phyloP scores from a whole-genome alignment of 371 early-diverging fungal species.

The Circinella umbellata region DNA sequence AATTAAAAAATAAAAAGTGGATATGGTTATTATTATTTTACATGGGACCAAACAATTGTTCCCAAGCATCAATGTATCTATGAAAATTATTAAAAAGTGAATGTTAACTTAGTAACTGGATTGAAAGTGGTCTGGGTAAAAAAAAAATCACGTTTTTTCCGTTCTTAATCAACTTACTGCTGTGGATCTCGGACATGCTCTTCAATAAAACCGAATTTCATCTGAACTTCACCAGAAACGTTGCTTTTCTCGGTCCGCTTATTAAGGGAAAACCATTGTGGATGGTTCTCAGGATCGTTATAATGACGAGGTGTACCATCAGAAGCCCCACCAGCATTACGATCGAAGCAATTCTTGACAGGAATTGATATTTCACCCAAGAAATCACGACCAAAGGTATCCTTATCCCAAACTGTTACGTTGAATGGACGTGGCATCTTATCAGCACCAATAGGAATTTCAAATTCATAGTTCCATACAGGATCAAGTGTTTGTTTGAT shows the following conservation, averaged over 20 bases:
- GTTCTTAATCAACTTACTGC: constrained; percentile 27
- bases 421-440: constrained; percentile 48
- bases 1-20: no score
- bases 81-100: background rate
- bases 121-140: no score
- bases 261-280: constrained; percentile 35
- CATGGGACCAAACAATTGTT: constrained; percentile 12
- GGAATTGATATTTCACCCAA: constrained; percentile 67
- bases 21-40: background rate
- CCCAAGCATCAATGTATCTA: constrained; percentile 23
- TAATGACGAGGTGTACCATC: constrained; percentile 54
- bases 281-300: constrained; percentile 55
- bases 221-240: constrained; percentile 44
- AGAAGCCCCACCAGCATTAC: constrained; percentile 44
- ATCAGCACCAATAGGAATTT: constrained; percentile 55
- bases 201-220: constrained; percentile 51
- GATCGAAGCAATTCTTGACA: constrained; percentile 59
- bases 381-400: constrained; percentile 64
- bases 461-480: constrained; percentile 76
- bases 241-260: constrained; percentile 49
- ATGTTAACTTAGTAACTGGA: no score
- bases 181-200: constrained; percentile 39
- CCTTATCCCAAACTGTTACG: constrained; percentile 64
- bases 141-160: no score
- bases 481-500: constrained; percentile 74